Evolutionary conservation across 129 eudicot genomes (phyloP), one percentile per base, ranked within the genome.

Genomic region (Centella asiatica): DNA sequence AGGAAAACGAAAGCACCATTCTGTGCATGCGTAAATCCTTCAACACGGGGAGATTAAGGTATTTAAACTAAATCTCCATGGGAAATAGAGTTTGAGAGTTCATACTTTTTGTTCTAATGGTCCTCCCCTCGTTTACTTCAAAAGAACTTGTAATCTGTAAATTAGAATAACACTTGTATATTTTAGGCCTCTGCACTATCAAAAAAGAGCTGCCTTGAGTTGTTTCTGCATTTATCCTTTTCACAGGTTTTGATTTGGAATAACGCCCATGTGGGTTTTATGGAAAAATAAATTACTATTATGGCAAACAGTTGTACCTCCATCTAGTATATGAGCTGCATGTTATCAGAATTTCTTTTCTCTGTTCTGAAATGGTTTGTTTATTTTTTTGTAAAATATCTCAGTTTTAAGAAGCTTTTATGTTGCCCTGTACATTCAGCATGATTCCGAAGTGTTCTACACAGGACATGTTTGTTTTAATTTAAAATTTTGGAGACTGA

Each of bases 1-100:
- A 77, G 82, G 73, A 71, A 76, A 42, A 86, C 82, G 78, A 84
- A 80, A 57, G 58, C 72, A 13, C 76, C 70, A 26, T 84, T 92
- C 40, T 92, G 98, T 64, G 90, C 82, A n/a, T 92, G 98, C 52
- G 84, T 87, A 9, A 80, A 84, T 73, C 95, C 95, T 64, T 51
- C 78, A 42, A 80, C 95, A 1, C 72, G 55, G 50, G 88, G 81
- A 57, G 95, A 92, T 67, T 87, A 57, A 83, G 64, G 76, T 66
- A 62, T 55, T 53, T 42, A 60, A 60, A 71, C 62, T 44, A 32
- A 56, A 44, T 32, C 62, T 56, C 26, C 62, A 56, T 26, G 18
- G 17, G 44, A 56, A n/a, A 26, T 64, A 77, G 24, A 76, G 72
- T 62, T 34, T 9, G 58, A 77, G 44, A 76, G 72, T 62, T 50